Conservation (phyloP, 2,329 filamentous ascomycete genomes). For the Dactylonectria estremocensis region DNA sequence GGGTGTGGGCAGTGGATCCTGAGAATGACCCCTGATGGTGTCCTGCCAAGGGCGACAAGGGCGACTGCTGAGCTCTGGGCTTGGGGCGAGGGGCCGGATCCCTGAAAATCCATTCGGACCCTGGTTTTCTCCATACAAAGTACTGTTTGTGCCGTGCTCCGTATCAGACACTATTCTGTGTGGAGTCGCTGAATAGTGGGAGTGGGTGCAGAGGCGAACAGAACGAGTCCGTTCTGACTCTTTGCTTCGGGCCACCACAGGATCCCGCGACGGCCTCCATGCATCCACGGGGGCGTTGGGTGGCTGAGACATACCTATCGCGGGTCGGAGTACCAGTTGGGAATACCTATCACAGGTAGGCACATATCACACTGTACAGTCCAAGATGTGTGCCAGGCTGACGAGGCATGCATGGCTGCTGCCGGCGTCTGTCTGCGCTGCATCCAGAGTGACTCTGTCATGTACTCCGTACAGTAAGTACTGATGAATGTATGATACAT, state of each 20-base stretch:
- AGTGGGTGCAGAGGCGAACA: conserved; percentile 1
- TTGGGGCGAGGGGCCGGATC: conserved; percentile 34
- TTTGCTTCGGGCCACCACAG: neutral
- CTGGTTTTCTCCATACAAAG: conserved; percentile 20
- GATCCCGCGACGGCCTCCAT: conserved; percentile 17
- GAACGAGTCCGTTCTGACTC: no score
- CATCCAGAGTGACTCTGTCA: neutral
- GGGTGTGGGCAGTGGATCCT: conserved; percentile 39
- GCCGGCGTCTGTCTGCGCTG: no score
- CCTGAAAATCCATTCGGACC: conserved; percentile 29
- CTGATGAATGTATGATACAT: neutral
- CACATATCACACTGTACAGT: no score
- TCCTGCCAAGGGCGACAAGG: conserved; percentile 30
- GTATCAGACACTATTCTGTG: no score
- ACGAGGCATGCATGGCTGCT: conserved; percentile 3
- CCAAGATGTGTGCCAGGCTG: neutral
- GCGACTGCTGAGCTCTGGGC: no score
- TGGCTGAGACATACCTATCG: conserved; percentile 33
- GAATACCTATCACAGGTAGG: conserved; percentile 2
- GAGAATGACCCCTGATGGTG: conserved; percentile 41
- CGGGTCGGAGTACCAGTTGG: conserved; percentile 4
- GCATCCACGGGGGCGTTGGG: conserved; percentile 25
- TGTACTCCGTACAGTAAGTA: neutral
- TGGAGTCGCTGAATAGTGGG: neutral
- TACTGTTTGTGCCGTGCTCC: no score